Evolutionary conservation across 2,329 filamentous ascomycete species (phyloP).

Genomic region (Aspergillus ibericus): DNA sequence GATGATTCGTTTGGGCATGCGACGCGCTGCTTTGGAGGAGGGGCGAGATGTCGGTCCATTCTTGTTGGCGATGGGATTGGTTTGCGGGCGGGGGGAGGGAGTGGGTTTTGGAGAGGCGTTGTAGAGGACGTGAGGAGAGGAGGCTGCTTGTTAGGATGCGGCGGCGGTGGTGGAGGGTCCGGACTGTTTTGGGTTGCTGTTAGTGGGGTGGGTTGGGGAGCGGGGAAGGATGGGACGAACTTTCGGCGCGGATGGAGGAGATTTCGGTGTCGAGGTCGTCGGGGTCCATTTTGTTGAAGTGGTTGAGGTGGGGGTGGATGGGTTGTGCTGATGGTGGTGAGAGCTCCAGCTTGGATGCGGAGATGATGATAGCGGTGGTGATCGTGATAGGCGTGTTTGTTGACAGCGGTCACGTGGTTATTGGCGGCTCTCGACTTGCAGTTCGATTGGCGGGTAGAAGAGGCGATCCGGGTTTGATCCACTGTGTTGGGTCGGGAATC

Average conservation of each 20-base stretch:
- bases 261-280: constrained; percentile 44
- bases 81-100: not conserved
- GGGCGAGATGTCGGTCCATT: constrained; percentile 29
- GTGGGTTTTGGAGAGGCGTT: constrained; percentile 18
- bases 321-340: not conserved
- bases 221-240: constrained; percentile 25
- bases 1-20: constrained; percentile 40
- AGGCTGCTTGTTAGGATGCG: constrained; percentile 43
- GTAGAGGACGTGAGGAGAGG: constrained; percentile 41
- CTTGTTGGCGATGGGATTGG: constrained; percentile 10
- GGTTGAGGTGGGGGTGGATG: constrained; percentile 5
- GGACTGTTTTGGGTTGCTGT: constrained; percentile 35
- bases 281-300: constrained; percentile 10
- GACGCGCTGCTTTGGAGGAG: constrained; percentile 31
- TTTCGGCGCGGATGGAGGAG: constrained; percentile 41
- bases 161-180: constrained; percentile 39
- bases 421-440: not conserved
- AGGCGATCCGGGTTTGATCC: not conserved
- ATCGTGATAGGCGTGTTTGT: constrained; percentile 5
- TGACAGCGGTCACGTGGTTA: constrained; percentile 11
- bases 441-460: not conserved
- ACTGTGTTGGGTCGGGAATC: not conserved
- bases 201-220: constrained; percentile 4
- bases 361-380: not conserved
- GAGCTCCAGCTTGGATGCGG: not conserved